Conservation (phyloP, 2,329 filamentous ascomycete species). For the Nothomitra cinnamomea region DNA sequence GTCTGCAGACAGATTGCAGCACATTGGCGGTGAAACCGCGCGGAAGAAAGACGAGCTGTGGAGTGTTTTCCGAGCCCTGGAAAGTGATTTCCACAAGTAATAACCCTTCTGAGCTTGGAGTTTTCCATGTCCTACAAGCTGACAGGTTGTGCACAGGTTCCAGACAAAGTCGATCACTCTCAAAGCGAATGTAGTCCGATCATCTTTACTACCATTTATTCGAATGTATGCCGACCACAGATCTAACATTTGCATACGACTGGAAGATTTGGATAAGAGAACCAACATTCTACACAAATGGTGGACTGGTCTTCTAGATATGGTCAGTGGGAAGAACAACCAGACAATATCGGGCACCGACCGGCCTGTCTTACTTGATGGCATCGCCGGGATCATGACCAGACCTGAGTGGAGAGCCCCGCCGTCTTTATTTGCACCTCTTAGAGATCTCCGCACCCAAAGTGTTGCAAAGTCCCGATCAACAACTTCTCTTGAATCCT, state of each 20-base stretch:
- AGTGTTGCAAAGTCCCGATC: slow-evolving; percentile 22
- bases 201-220: slow-evolving; percentile 59
- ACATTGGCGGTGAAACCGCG: slow-evolving; percentile 20
- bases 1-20: slow-evolving; percentile 29
- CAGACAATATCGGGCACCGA: slow-evolving; percentile 74
- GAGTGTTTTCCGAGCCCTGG: slow-evolving; percentile 49
- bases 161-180: slow-evolving; percentile 54
- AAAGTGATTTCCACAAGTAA: slow-evolving; percentile 50
- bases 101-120: slow-evolving; percentile 11
- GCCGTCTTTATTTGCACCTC: slow-evolving; percentile 47
- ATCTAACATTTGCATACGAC: slow-evolving; percentile 46
- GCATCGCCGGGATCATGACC: slow-evolving; percentile 67
- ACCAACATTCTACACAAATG: slow-evolving; percentile 72
- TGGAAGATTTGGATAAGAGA: slow-evolving; percentile 69
- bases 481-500: slow-evolving; percentile 41
- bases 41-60: slow-evolving; percentile 53
- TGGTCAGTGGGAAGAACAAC: slow-evolving; percentile 59
- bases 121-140: slow-evolving; percentile 7
- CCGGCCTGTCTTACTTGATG: slow-evolving; percentile 63
- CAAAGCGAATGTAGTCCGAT: slow-evolving; percentile 60
- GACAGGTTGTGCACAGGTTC: slow-evolving; percentile 32
- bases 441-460: slow-evolving; percentile 33
- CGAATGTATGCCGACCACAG: slow-evolving; percentile 49
- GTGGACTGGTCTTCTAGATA: slow-evolving; percentile 71
- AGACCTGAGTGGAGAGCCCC: slow-evolving; percentile 71